Percentiles rank a stretch among this genome's conserved stretches.
Conservation (phyloP, 441 rosid species). For the Breynia disticha region DNA sequence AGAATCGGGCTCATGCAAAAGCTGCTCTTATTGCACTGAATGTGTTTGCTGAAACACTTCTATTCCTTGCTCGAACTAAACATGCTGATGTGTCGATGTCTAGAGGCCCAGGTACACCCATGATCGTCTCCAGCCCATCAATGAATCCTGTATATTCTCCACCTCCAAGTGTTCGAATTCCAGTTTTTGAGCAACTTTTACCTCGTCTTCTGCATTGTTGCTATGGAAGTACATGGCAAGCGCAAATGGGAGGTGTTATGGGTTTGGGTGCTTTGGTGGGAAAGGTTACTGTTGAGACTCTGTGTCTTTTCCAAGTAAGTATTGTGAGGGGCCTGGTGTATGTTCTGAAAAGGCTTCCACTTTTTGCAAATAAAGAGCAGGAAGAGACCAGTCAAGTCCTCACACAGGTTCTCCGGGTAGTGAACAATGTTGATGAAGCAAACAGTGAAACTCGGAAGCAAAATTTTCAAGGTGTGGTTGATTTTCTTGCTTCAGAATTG, state of each 20-base stretch:
- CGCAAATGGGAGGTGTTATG: conserved; percentile 99
- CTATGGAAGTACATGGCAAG: conserved; percentile 94
- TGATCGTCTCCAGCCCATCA: conserved; percentile 98
- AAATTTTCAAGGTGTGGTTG: conserved; percentile 88
- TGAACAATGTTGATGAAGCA: conserved; percentile 92
- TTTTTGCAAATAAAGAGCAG: conserved; percentile 88
- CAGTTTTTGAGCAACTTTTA: conserved; percentile 95
- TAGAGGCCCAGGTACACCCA: conserved; percentile 80
- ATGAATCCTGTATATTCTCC: conserved; percentile 96
- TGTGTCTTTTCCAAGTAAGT: conserved; percentile 81
- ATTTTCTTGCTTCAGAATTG: conserved; percentile 87
- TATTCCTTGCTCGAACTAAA: conserved; percentile 83
- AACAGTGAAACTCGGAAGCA: conserved; percentile 83
- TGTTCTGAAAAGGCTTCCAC: conserved; percentile 90
- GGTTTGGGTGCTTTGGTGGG: conserved; percentile 96
- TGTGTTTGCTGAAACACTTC: conserved; percentile 81
- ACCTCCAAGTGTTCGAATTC: conserved; percentile 79
- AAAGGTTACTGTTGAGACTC: conserved; percentile 88
- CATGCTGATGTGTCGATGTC: conserved; percentile 74
- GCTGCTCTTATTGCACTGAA: conserved; percentile 82
- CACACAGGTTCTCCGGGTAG: conserved; percentile 92
- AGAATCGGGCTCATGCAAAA: conserved; percentile 81
- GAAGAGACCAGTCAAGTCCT: conserved; percentile 99
- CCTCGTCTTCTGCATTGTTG: conserved; percentile 97
- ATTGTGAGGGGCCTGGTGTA: conserved; percentile 83